phyloP scores from a whole-genome alignment of 805 yeast species.

The Candida ponderosae region DNA sequence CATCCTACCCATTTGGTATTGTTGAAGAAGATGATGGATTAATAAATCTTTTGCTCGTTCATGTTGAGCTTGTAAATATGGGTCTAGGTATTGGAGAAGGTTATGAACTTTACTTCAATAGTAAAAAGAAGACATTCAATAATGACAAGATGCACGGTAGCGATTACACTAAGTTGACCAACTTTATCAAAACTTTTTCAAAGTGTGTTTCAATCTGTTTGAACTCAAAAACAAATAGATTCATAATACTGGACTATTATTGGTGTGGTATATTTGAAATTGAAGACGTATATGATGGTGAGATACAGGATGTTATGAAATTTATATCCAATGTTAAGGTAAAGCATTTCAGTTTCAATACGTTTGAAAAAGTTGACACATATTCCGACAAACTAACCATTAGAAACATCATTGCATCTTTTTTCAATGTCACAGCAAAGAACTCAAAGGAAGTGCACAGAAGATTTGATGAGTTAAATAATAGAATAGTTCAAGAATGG shows the following conservation, averaged over 20 bases:
- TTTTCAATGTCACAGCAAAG: constrained; percentile 10
- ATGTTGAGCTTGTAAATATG: constrained; percentile 16
- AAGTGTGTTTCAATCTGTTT: constrained; percentile 20
- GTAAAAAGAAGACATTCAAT: constrained; percentile 5
- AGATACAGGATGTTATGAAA: constrained; percentile 14
- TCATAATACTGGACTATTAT: constrained; percentile 18
- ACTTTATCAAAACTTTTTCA: constrained; percentile 17
- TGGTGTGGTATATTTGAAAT: constrained; percentile 21
- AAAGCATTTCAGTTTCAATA: constrained; percentile 14
- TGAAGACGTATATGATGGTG: constrained; percentile 17
- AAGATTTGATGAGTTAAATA: constrained; percentile 7
- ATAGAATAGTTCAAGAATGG: constrained; percentile 16
- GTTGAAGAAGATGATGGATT: constrained; percentile 8
- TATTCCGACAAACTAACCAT: constrained; percentile 7
- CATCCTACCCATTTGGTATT: constrained; percentile 16
- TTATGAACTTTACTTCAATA: constrained; percentile 17
- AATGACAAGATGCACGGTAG: constrained; percentile 10
- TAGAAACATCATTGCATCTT: constrained; percentile 17
- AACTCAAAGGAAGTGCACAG: constrained; percentile 1
- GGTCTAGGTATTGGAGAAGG: constrained; percentile 19
- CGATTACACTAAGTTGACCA: constrained; percentile 15
- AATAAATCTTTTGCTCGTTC: constrained; percentile 14
- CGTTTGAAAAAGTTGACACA: constrained; percentile 10
- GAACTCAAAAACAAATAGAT: constrained; percentile 17
- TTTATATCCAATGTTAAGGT: constrained; percentile 18